Evolutionary conservation across 768 basidiomycete species (phyloP).

Genomic region (Lactifluus echinatus): DNA sequence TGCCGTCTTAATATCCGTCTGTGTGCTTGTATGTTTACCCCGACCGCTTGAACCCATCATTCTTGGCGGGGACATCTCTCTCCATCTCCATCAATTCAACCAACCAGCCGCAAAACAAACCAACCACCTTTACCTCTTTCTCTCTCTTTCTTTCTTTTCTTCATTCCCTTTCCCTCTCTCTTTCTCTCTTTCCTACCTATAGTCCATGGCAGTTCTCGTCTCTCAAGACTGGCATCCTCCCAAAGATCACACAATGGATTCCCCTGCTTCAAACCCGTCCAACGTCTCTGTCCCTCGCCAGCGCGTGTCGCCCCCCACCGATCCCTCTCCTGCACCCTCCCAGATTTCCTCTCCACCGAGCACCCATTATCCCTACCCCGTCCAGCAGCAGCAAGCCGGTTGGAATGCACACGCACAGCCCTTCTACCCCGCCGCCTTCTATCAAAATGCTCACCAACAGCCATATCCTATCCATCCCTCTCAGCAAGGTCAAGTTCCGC

Average conservation of each 20-base stretch:
- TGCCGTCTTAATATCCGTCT: neutral
- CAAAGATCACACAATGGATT: slow-evolving; percentile 58
- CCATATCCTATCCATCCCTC: slow-evolving; percentile 39
- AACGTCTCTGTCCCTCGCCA: slow-evolving; percentile 39
- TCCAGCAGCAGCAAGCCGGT: slow-evolving; percentile 61
- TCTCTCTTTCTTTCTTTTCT: neutral
- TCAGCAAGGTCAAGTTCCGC: slow-evolving; percentile 33
- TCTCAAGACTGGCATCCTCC: slow-evolving; percentile 67
- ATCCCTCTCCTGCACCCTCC: slow-evolving; percentile 31
- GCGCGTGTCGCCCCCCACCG: slow-evolving; percentile 53
- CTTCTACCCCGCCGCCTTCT: slow-evolving; percentile 64
- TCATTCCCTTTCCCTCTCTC: neutral
- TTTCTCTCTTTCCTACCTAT: slow-evolving; percentile 17
- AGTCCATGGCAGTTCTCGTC: slow-evolving; percentile 71
- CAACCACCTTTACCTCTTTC: neutral
- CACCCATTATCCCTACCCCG: slow-evolving; percentile 55
- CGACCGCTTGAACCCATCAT: slow-evolving; percentile 1
- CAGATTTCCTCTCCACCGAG: slow-evolving; percentile 30
- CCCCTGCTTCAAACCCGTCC: slow-evolving; percentile 31
- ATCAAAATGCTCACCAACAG: slow-evolving; percentile 61
- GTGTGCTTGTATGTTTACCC: slow-evolving; percentile 9
- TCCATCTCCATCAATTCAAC: neutral
- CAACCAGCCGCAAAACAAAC: too few species aligned
- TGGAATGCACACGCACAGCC: slow-evolving; percentile 68
- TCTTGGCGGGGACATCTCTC: neutral